Base-by-base conservation (phyloP, 805 yeast species). In the Vanderwaltozyma polyspora region DNA sequence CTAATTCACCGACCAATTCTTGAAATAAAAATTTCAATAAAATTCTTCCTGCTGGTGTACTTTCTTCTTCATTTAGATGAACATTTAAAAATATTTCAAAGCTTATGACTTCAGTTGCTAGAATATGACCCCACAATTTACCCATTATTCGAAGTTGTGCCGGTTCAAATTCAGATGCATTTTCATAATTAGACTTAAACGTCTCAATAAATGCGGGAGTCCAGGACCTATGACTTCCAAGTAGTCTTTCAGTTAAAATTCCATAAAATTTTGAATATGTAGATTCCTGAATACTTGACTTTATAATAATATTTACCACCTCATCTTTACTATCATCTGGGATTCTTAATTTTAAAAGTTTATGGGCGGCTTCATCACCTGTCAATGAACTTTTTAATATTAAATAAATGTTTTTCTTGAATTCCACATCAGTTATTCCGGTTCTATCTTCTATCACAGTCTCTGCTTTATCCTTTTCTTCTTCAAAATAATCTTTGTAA, bases 351-450 rank as follows among this genome's bases (percentile, higher is more conserved):
- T 70, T 72, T 27, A 82, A 45, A 5, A 91, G 59, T 54, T 87
- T 87, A 55, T 87, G 97, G 1, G 84, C 86, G 1, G 94, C 89
- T 62, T 91, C 98, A 44, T 84, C 94, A 5, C 87, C 76, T 0
- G 93, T 78, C 78, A 89, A 72, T 39, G 94, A 76, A 16, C 95
- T 84, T 79, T 83, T 85, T 8, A 91, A 63, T 0, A 89, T 79
- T 19, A 87, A 60, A 47, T 89, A 89, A 2, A 89, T 79, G 1
- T 70, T 70, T 46, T 84, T 84, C 45, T 84, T 84, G 44, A 75
- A 74, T 33, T 76, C 74, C 2, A 75, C 63, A 21, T 76, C 57
- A 18, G 73, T 73, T 0, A 76, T 59, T 31, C 79, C 79, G 0
- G 94, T 81, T 65, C 79, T 57, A 54, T 87, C 95, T 27, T 65